Evolutionary conservation across 345 rosid genomes (phyloP).

Genomic region (Sonneratia caseolaris): DNA sequence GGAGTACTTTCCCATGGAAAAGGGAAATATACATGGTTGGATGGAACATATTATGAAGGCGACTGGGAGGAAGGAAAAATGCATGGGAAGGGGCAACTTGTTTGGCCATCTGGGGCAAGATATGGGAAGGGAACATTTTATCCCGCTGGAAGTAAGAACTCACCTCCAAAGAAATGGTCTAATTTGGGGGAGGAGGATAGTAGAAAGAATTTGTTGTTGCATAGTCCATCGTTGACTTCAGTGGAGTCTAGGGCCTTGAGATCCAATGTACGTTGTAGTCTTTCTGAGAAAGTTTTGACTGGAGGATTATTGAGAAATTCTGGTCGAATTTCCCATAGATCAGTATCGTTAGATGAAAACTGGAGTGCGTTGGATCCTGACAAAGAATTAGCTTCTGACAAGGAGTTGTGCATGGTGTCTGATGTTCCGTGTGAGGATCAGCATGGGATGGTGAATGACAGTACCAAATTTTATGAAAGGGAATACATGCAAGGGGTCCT

Average conservation of each 20-base stretch:
- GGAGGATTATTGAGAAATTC: conserved; percentile 33
- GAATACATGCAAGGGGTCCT: conserved; percentile 90
- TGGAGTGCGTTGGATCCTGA: conserved; percentile 22
- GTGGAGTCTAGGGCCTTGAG: conserved; percentile 32
- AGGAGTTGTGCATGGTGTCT: conserved; percentile 28
- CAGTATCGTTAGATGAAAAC: conserved; percentile 30
- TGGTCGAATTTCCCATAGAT: conserved; percentile 39
- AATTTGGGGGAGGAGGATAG: conserved; percentile 35
- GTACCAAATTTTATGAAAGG: conserved; percentile 52
- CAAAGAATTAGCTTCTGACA: conserved; percentile 24
- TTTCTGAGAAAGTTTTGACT: conserved; percentile 42
- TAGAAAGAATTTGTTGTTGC: conserved; percentile 33
- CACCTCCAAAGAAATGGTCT: conserved; percentile 46
- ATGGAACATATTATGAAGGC: conserved; percentile 67
- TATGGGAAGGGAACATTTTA: conserved; percentile 84
- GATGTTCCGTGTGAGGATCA: conserved; percentile 29
- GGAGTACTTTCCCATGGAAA: conserved; percentile 63
- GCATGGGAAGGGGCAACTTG: conserved; percentile 63
- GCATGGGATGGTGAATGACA: conserved; percentile 29
- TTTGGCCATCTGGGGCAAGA: conserved; percentile 66
- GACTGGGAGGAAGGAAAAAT: conserved; percentile 84
- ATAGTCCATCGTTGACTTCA: conserved; percentile 31
- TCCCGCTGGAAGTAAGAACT: conserved; percentile 71
- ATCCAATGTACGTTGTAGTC: conserved; percentile 29
- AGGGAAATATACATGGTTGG: conserved; percentile 69